These are phyloP conservation scores for Avena eriantha DNA, from an alignment of 176 grass and related monocot species.

Conservation along the genomic window DNA sequence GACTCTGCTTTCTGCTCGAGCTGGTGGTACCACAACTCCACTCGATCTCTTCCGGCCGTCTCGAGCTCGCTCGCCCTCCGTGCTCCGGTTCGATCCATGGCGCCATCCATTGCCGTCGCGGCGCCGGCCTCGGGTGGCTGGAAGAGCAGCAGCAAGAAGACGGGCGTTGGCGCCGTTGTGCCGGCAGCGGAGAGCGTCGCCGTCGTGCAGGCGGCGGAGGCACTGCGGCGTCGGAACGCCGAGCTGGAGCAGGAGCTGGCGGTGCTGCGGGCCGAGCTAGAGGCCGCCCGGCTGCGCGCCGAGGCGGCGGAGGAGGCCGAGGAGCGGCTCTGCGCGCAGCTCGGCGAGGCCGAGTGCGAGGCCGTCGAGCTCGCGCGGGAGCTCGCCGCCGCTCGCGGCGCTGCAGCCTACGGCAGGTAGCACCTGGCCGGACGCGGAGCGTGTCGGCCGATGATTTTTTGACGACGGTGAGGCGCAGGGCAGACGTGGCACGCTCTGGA, in stretches of 20 bases:
- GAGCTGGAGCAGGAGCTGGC: slow-evolving; percentile 78
- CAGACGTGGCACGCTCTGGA: not conserved
- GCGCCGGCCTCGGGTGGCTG: not conserved
- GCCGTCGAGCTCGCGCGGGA: slow-evolving; percentile 55
- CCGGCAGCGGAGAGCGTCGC: not conserved
- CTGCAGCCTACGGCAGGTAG: not conserved
- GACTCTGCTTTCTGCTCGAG: not conserved
- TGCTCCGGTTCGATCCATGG: slow-evolving; percentile 20
- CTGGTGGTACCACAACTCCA: not conserved
- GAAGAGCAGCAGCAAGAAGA: not conserved
- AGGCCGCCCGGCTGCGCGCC: slow-evolving; percentile 51
- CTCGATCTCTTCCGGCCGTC: not conserved
- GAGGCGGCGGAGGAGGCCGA: slow-evolving; percentile 66
- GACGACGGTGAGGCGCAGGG: not conserved
- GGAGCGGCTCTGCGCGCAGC: slow-evolving; percentile 79
- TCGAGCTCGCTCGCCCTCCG: not conserved
- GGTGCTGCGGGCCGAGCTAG: slow-evolving; percentile 54
- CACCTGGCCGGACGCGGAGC: not conserved
- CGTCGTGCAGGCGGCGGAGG: slow-evolving; percentile 38
- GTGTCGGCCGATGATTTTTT: not conserved
- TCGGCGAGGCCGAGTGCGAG: slow-evolving; percentile 81
- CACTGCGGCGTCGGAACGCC: slow-evolving; percentile 61
- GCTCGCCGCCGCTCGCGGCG: slow-evolving; percentile 45
- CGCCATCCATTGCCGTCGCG: slow-evolving; percentile 29
- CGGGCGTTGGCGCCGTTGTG: not conserved